Percentiles rank a stretch among this genome's conserved stretches.
These are phyloP conservation scores for Myxozyma geophila DNA, from an alignment of 805 yeast genomes.

Conservation along the genomic window DNA sequence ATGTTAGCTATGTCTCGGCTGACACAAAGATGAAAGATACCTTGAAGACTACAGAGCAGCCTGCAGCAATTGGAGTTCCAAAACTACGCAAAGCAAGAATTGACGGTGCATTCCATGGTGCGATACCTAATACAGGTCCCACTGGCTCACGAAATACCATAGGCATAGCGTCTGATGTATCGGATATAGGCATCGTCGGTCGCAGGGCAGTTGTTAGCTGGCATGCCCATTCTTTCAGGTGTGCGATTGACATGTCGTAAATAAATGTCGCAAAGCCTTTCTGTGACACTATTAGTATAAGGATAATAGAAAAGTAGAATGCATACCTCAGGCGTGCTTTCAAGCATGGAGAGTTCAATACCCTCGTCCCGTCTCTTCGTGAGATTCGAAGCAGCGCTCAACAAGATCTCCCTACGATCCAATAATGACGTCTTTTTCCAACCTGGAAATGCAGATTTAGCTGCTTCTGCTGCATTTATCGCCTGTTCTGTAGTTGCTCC, in stretches of 20 bases:
- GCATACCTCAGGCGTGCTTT: conserved; percentile 25
- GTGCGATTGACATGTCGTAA: conserved; percentile 19
- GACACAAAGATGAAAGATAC: not conserved
- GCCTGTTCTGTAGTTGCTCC: conserved; percentile 26
- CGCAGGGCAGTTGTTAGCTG: conserved; percentile 15
- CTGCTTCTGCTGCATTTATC: conserved; percentile 17
- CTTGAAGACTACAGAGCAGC: conserved; percentile 78
- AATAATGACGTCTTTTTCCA: conserved; percentile 20
- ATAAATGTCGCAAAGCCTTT: conserved; percentile 11
- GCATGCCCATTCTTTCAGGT: conserved; percentile 29
- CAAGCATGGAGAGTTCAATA: conserved; percentile 23
- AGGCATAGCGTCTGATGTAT: conserved; percentile 16
- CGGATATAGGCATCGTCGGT: conserved; percentile 18
- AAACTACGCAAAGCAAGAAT: conserved; percentile 83
- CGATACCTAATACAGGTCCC: conserved; percentile 85
- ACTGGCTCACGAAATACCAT: conserved; percentile 59
- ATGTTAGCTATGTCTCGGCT: not conserved
- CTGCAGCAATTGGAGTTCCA: conserved; percentile 83
- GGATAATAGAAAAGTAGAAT: not conserved
- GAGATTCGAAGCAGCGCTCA: conserved; percentile 21
- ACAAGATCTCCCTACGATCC: conserved; percentile 23
- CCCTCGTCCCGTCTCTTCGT: conserved; percentile 20
- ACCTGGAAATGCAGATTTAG: conserved; percentile 14
- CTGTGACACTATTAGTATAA: conserved; percentile 1
- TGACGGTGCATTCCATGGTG: conserved; percentile 88